Conservation (phyloP, 805 yeast genomes). For the Helenozyma rhizophorensis region DNA sequence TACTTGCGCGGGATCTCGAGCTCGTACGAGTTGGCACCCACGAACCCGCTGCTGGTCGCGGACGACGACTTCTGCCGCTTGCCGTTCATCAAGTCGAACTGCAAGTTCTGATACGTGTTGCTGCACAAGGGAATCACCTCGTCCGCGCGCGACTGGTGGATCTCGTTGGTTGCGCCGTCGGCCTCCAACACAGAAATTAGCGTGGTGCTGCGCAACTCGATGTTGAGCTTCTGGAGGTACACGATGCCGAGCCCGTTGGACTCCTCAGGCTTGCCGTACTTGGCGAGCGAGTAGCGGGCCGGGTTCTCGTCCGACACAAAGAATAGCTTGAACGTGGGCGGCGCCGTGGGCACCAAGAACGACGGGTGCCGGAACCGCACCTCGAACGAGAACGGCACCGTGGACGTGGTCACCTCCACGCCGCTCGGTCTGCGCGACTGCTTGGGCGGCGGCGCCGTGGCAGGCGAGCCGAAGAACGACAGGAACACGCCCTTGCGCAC, state of each 20-base stretch:
- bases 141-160: conserved; percentile 25
- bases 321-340: conserved; percentile 31
- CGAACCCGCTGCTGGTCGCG: conserved; percentile 13
- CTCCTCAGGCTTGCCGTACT: conserved; percentile 32
- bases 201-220: conserved; percentile 29
- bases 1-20: conserved; percentile 41
- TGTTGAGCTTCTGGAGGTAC: conserved; percentile 36
- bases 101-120: conserved; percentile 30
- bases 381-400: conserved; percentile 43
- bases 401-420: conserved; percentile 9
- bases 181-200: conserved; percentile 16
- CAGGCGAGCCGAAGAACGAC: conserved; percentile 6
- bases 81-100: conserved; percentile 36
- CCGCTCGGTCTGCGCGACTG: neutral
- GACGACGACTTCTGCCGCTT: conserved; percentile 23
- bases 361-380: conserved; percentile 46
- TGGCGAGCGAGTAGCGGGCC: conserved; percentile 22
- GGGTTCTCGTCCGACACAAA: conserved; percentile 29
- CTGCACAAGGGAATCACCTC: conserved; percentile 25
- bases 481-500: conserved; percentile 7
- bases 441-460: conserved; percentile 11
- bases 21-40: conserved; percentile 26
- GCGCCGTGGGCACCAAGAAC: conserved; percentile 40
- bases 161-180: conserved; percentile 18
- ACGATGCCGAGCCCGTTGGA: conserved; percentile 46